phyloP scores from a whole-genome alignment of 768 basidiomycete genomes.

The Punctularia strigosozonata region DNA sequence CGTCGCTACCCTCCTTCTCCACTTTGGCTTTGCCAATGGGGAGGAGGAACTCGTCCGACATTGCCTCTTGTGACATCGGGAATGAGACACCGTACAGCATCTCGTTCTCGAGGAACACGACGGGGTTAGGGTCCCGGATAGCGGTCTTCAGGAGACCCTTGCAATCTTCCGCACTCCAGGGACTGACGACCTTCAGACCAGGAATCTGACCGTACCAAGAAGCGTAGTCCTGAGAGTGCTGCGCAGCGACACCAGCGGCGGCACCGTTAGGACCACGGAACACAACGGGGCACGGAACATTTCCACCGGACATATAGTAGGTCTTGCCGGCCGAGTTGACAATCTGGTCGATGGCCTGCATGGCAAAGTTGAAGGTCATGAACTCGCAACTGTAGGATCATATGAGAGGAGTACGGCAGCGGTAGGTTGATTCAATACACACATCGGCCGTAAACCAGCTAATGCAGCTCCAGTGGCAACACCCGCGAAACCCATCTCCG shows the following conservation, averaged over 20 bases:
- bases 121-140: slow-evolving; percentile 96
- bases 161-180: slow-evolving; percentile 98
- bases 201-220: slow-evolving; percentile 92
- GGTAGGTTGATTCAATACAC: slow-evolving; percentile 15
- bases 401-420: slow-evolving; percentile 9
- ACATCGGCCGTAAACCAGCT: slow-evolving; percentile 90
- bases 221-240: slow-evolving; percentile 97
- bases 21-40: slow-evolving; percentile 98
- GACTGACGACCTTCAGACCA: slow-evolving; percentile 94
- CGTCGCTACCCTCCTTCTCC: slow-evolving; percentile 83
- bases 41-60: slow-evolving; percentile 90
- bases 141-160: slow-evolving; percentile 96
- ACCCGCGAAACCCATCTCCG: slow-evolving; percentile 98
- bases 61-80: slow-evolving; percentile 90
- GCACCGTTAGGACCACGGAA: slow-evolving; percentile 99
- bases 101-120: slow-evolving; percentile 99
- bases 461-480: slow-evolving; percentile 91
- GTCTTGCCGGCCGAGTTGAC: slow-evolving; percentile 99
- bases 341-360: slow-evolving; percentile 99
- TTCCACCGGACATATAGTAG: slow-evolving; percentile 99
- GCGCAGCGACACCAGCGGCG: slow-evolving; percentile 90
- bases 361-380: slow-evolving; percentile 99
- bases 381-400: slow-evolving; percentile 73
- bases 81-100: slow-evolving; percentile 97
- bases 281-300: slow-evolving; percentile 95